Percentiles rank a stretch among this genome's conserved stretches.
Conservation (phyloP, 805 yeast species). For the Yarrowia alimentaria region DNA sequence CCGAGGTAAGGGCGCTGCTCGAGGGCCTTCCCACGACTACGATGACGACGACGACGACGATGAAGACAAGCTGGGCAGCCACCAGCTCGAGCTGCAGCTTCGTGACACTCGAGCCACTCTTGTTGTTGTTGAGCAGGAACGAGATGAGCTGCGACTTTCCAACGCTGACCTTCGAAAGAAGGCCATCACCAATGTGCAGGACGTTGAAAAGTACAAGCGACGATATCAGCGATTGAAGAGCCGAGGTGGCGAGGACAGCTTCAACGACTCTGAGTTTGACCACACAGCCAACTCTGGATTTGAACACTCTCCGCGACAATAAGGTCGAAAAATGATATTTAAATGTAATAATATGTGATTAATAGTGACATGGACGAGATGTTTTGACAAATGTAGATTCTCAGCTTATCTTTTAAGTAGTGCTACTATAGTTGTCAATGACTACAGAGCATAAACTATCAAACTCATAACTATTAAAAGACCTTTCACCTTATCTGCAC, state of each 20-base stretch:
- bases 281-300: constrained; percentile 29
- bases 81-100: constrained; percentile 71
- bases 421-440: too few species aligned
- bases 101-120: constrained; percentile 83
- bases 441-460: too few species aligned
- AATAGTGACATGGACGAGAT: too few species aligned
- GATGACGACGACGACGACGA: constrained; percentile 36
- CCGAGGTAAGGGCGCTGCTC: constrained; percentile 35
- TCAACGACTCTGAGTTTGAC: constrained; percentile 31
- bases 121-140: constrained; percentile 74
- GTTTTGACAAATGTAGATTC: too few species aligned
- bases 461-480: too few species aligned
- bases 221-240: constrained; percentile 26
- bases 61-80: constrained; percentile 34
- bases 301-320: constrained; percentile 19
- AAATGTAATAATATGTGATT: too few species aligned
- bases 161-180: constrained; percentile 38
- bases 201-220: constrained; percentile 30
- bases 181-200: constrained; percentile 34
- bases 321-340: too few species aligned
- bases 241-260: constrained; percentile 28
- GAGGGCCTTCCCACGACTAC: constrained; percentile 42
- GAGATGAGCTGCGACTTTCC: constrained; percentile 58
- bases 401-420: too few species aligned
- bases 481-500: too few species aligned